Evolutionary conservation across 2,329 filamentous ascomycete genomes (phyloP), one percentile per base, ranked within the genome.

Genomic region (Hymenoscyphus repandus): DNA sequence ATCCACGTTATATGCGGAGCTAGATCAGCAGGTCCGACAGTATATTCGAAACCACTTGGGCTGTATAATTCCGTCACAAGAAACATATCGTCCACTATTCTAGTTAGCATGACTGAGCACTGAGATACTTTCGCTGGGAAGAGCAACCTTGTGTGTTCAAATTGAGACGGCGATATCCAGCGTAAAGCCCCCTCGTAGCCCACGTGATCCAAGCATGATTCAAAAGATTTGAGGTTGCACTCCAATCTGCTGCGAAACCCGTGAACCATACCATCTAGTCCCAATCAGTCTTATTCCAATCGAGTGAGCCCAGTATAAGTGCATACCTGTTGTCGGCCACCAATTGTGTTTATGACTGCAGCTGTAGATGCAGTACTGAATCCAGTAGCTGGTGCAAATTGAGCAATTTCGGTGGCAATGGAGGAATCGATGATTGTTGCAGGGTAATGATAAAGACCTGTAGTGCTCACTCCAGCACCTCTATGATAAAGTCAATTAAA

Each of bases 131-230:
- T 43, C 32, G 17, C 51, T 10, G 6, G 13, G 20, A 37, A 32
- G 10, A 42, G 49, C 38, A 20, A 62, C 61, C 49, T 59, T 63
- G 57, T 17, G 53, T 62, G 32, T 51, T 58, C 2, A 64, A 55
- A 33, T 58, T 50, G 61, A 51, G 41, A 32, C 62, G 60, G 32
- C 61, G 54, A 47, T 57, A 62, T 40, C 58, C 58, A 12, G 61
- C 56, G 52, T 66, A 77, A 7, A 83, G 64, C 34, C 80, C 80
- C 54, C 78, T 73, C 5, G 80, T 83, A 32, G 80, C 63, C 80
- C 79, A 84, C 58, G 75, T 75, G 53, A 84, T 82, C 73, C 77
- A 82, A 10, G 79, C 72, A 65, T 84, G 80, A 65, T 83, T 79
- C 44, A 82, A 64, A 59, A 74, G 80, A 64, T 74, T 81, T 58